Conservation (phyloP, 768 basidiomycete genomes). For the Tephrocybe sp. region DNA sequence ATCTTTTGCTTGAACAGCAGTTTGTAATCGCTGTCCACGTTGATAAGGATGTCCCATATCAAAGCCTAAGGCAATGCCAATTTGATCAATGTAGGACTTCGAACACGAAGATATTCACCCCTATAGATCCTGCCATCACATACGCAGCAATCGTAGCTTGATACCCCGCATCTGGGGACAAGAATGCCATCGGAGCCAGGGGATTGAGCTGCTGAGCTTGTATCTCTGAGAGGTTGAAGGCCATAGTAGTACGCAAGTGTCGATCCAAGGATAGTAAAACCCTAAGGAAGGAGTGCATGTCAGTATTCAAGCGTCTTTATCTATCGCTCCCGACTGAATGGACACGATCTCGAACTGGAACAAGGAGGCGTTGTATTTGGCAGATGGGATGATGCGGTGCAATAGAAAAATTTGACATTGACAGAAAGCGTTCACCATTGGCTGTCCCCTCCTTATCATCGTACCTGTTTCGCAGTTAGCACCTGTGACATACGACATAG, state of each 20-base stretch:
- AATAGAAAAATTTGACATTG: too few relatives aligned
- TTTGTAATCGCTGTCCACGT: conserved; percentile 23
- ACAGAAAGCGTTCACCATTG: too few relatives aligned
- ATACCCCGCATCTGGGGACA: conserved; percentile 22
- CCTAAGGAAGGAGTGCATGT: too few relatives aligned
- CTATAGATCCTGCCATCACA: conserved; percentile 20
- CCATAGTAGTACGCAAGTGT: background rate
- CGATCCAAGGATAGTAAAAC: too few relatives aligned
- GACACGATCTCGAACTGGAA: too few relatives aligned
- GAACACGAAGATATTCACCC: conserved; percentile 5
- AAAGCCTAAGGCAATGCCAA: conserved; percentile 17
- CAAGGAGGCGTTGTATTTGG: too few relatives aligned
- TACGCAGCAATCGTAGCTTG: conserved; percentile 25
- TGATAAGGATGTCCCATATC: conserved; percentile 29
- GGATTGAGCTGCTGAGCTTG: conserved; percentile 22
- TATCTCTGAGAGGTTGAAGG: conserved; percentile 3
- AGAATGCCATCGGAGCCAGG: conserved; percentile 27
- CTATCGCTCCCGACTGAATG: too few relatives aligned
- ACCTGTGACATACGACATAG: too few relatives aligned
- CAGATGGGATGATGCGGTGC: too few relatives aligned
- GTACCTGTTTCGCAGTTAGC: too few relatives aligned
- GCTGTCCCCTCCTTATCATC: too few relatives aligned
- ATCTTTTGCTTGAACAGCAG: conserved; percentile 18
- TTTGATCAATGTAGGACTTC: background rate
- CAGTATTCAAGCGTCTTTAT: too few relatives aligned